Base-by-base conservation (phyloP, 352 stramenopile genomes). In the Phytopythium montanum region DNA sequence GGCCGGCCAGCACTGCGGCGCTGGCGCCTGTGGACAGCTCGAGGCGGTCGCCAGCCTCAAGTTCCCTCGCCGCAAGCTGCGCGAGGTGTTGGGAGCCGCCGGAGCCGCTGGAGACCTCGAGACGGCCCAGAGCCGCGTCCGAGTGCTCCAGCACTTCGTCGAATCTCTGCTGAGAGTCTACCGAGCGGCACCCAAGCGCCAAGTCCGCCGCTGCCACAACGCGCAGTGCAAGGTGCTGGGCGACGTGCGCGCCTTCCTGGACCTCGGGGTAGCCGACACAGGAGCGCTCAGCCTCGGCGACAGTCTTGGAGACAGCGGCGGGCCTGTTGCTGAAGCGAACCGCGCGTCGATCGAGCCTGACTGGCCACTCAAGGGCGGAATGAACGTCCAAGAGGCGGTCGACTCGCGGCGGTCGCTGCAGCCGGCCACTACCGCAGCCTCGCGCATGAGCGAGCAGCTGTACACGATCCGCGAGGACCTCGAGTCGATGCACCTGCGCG, bases 131-230 rank as follows among this genome's bases (percentile, higher is more conserved):
- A 62, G 79, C 36, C 81, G 81, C 28, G 45, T 76, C 18, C 10
- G 60, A 1, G 54, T 70, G 44, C 65, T 91, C 1, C 75, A 91
- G 50, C 56, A 70, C 19, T 91, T 89, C 34, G 52, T 88, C 8
- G 69, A 87, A 26, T 66, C 70, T 16, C 48, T 86, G 25, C 65
- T 91, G 13, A 61, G 72, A 9, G 65, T 82, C 18, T 91, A 87
- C 64, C 75, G 72, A 44, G 59, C 57, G 21, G 67, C 75, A 0
- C 61, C 71, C 0, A 75, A 74, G 31, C 79, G 81, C 12, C 73
- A 87, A 31, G 58, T 83, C 55, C 79, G 79, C 16, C 77, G 70
- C 51, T 93, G 84, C 52, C 68, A 85, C 44, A 83, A 87, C 52
- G 59, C 65, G 14, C 55, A 81, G 34, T 93, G 81, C 56, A 38